phyloP scores from a whole-genome alignment of 495 filamentous ascomycete genomes.

The Aspergillus heteromorphus region DNA sequence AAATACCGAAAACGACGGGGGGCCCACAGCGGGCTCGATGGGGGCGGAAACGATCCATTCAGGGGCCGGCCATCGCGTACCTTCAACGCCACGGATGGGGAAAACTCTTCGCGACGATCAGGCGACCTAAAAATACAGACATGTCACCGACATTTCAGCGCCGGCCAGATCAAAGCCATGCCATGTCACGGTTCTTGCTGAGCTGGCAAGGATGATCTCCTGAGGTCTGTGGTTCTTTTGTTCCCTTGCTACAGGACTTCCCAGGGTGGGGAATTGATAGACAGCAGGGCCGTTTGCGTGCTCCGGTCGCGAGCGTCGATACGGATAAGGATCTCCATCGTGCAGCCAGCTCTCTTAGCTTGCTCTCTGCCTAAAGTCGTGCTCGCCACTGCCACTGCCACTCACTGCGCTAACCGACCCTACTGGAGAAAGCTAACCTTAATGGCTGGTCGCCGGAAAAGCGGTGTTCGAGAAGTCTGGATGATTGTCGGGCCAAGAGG shows the following conservation, averaged over 20 bases:
- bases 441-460: neutral
- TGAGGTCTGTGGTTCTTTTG: neutral
- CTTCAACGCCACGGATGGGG: neutral
- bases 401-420: neutral
- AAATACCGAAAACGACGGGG: neutral
- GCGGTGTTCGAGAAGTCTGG: neutral
- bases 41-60: neutral
- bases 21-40: neutral
- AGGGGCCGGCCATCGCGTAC: neutral
- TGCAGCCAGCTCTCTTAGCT: neutral
- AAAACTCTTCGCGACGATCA: conserved; percentile 3
- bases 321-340: too few species aligned
- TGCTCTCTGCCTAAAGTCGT: too few species aligned
- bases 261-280: too few species aligned
- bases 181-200: neutral
- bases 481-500: neutral
- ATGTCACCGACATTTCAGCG: neutral
- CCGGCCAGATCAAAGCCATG: neutral
- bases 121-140: conserved; percentile 1
- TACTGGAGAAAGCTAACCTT: conserved; percentile 1
- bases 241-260: too few species aligned
- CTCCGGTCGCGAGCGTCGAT: too few species aligned
- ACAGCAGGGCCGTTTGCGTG: too few species aligned
- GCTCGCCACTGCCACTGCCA: neutral
- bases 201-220: neutral